Conservation (phyloP, 1,284 basidiomycete genomes). For the Boletus semigastroideus region DNA sequence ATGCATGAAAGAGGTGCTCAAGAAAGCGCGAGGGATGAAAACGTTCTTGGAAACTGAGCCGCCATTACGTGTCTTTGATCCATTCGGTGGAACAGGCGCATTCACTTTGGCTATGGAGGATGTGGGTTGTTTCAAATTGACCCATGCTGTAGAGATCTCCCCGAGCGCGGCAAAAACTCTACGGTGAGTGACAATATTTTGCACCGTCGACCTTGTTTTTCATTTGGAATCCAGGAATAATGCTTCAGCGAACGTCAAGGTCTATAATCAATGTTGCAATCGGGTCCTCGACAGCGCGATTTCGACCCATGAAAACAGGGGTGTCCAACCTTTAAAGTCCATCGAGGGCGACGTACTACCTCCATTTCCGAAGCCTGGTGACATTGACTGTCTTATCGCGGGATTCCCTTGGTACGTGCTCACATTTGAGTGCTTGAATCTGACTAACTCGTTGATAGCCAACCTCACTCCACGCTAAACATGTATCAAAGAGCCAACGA, state of each 20-base stretch:
- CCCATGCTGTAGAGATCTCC: constrained; percentile 65
- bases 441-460: constrained; percentile 35
- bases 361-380: constrained; percentile 46
- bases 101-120: constrained; percentile 58
- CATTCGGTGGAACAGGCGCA: constrained; percentile 66
- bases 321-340: constrained; percentile 37
- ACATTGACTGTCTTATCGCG: constrained; percentile 60
- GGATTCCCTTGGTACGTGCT: constrained; percentile 69
- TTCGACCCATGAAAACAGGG: constrained; percentile 43
- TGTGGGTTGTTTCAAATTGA: constrained; percentile 51
- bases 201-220: background rate
- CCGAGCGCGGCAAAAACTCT: constrained; percentile 69
- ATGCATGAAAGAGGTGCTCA: constrained; percentile 40
- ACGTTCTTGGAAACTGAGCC: constrained; percentile 24
- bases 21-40: constrained; percentile 35
- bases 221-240: constrained; percentile 34
- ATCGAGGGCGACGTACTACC: constrained; percentile 39
- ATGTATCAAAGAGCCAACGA: constrained; percentile 55
- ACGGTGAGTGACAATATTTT: constrained; percentile 39
- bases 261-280: constrained; percentile 65
- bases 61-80: constrained; percentile 53
- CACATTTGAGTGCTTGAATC: background rate
- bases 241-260: constrained; percentile 45
- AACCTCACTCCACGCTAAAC: constrained; percentile 57
- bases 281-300: constrained; percentile 54